Base-by-base conservation (phyloP, 768 basidiomycete species). In the Suillus lakei region DNA sequence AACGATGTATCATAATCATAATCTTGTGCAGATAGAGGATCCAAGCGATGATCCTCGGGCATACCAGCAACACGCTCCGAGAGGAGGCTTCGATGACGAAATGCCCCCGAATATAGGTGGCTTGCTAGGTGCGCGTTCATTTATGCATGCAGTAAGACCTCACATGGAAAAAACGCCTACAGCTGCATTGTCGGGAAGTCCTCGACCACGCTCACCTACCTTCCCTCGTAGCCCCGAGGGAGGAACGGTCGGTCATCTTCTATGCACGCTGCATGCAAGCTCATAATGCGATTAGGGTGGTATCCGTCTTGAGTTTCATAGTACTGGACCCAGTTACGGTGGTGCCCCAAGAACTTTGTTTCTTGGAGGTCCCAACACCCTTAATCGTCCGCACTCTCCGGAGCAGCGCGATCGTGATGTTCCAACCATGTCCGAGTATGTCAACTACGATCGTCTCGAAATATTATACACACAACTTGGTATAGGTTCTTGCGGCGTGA, bases 11-110 rank as follows among this genome's bases (percentile, higher is more conserved):
- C 21, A 26, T 43, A 44, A 66, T 28, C 21, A 26, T 43, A 44
- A 23, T 50, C 32, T 61, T 59, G 51, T 28, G 26, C 74, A 94
- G 92, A 87, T 94, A 73, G 92, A 94, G 74, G 85, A 91, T 74
- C 80, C 88, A 28, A 72, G 78, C 59, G 90, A 94, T 71, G 91
- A 94, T 79, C 93, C 93, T 36, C 89, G 93, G 55, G 78, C 83
- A 46, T 92, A 90, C 73, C 83, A 84, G 43, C 77, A 77, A 61
- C 77, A 70, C 50, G 74, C 62, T 30, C 77, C 72, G 50, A 76
- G 69, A 34, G 78, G 76, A 61, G 61, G 18, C 62, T 68, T 58
- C 65, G 71, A 70, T 41, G 74, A 64, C 21, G 74, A 70, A n/a
- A 8, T 79, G 9, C 80, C 83, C 2, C 30, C 5, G 34, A 4